Evolutionary conservation across 1,139 yeast genomes (phyloP).

Genomic region (Candida sp.): DNA sequence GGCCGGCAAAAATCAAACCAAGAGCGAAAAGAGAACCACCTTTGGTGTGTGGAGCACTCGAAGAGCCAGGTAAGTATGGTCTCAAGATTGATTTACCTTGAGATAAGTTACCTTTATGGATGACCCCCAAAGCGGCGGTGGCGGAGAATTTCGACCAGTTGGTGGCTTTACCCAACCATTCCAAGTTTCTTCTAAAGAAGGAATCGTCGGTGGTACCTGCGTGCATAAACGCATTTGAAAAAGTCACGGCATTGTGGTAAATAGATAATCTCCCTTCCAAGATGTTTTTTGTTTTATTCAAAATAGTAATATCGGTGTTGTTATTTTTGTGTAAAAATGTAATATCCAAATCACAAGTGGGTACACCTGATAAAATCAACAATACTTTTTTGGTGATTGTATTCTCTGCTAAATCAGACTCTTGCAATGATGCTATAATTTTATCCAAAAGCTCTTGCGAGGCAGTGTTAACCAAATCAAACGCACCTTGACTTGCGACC

Average conservation of each 20-base stretch:
- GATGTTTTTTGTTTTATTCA: slow-evolving; percentile 76
- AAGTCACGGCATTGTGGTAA: slow-evolving; percentile 94
- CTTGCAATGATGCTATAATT: slow-evolving; percentile 46
- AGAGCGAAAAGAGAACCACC: slow-evolving; percentile 96
- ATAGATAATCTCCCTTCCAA: slow-evolving; percentile 92
- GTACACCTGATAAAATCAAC: slow-evolving; percentile 83
- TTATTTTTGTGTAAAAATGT: slow-evolving; percentile 86
- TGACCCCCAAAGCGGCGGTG: slow-evolving; percentile 97
- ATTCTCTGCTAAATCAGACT: slow-evolving; percentile 24
- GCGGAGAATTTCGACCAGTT: slow-evolving; percentile 99
- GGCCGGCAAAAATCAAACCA: slow-evolving; percentile 95
- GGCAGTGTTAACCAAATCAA: slow-evolving; percentile 89
- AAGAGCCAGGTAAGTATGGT: slow-evolving; percentile 88
- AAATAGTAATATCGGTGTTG: slow-evolving; percentile 79
- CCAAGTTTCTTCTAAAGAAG: slow-evolving; percentile 85
- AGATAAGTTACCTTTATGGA: slow-evolving; percentile 90
- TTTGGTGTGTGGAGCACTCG: slow-evolving; percentile 81
- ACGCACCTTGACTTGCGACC: slow-evolving; percentile 90
- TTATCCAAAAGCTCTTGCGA: slow-evolving; percentile 82
- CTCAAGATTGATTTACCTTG: slow-evolving; percentile 86
- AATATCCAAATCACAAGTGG: slow-evolving; percentile 89
- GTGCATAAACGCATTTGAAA: slow-evolving; percentile 92
- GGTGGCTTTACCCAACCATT: slow-evolving; percentile 96
- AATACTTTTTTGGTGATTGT: slow-evolving; percentile 45
- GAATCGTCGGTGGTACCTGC: slow-evolving; percentile 97